These are phyloP conservation scores for Cladosporium sp. DNA, from an alignment of 2,329 filamentous ascomycete species.

Conservation along the genomic window DNA sequence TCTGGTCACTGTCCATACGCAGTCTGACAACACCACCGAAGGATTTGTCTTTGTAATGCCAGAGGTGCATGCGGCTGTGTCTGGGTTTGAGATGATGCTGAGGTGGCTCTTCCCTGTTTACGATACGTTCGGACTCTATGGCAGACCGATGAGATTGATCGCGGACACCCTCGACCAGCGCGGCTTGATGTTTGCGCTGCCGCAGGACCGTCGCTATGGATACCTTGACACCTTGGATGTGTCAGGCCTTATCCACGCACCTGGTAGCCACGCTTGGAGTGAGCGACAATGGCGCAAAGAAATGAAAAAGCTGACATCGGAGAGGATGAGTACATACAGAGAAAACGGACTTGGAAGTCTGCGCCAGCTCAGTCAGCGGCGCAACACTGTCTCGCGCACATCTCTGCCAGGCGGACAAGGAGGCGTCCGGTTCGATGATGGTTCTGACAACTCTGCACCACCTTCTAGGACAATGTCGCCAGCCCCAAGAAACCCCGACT, in stretches of 20 bases:
- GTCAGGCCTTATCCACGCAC: slow-evolving; percentile 68
- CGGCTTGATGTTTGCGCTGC: slow-evolving; percentile 98
- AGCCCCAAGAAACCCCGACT: slow-evolving; percentile 27
- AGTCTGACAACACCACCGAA: slow-evolving; percentile 71
- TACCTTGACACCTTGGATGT: slow-evolving; percentile 90
- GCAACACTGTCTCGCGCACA: slow-evolving; percentile 36
- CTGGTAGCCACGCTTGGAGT: slow-evolving; percentile 71
- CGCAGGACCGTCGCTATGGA: slow-evolving; percentile 78
- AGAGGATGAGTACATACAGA: slow-evolving; percentile 58
- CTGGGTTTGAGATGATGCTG: slow-evolving; percentile 92
- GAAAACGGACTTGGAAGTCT: slow-evolving; percentile 21
- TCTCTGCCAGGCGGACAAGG: slow-evolving; percentile 32
- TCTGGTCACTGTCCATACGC: slow-evolving; percentile 78
- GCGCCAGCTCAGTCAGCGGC: slow-evolving; percentile 34
- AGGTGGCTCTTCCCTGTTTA: slow-evolving; percentile 89
- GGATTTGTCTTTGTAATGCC: slow-evolving; percentile 99
- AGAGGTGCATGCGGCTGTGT: slow-evolving; percentile 84
- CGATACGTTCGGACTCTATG: slow-evolving; percentile 88
- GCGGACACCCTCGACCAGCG: slow-evolving; percentile 81
- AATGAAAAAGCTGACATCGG: slow-evolving; percentile 81
- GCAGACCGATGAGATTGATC: slow-evolving; percentile 77
- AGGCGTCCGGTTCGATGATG: slow-evolving; percentile 41
- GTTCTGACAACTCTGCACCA: slow-evolving; percentile 39
- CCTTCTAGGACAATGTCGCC: slow-evolving; percentile 43
- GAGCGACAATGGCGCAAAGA: slow-evolving; percentile 87